Evolutionary conservation across 164 flowering plant species (phyloP).

Genomic region (Nelumbo lutea): DNA sequence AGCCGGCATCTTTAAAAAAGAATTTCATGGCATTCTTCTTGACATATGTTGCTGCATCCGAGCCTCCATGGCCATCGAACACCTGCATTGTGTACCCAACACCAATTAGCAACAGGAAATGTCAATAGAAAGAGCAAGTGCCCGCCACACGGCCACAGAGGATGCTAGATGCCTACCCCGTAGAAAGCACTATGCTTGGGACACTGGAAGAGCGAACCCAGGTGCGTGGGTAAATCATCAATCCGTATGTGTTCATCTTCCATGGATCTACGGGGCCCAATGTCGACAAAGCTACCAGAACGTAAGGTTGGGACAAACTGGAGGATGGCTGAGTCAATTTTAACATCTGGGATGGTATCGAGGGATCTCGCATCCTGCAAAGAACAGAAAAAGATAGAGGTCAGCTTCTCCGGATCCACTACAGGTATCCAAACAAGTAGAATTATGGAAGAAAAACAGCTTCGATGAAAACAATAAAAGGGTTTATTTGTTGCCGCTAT

Average conservation of each 20-base stretch:
- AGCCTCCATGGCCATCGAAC: slow-evolving; percentile 96
- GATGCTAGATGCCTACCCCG: slow-evolving; percentile 43
- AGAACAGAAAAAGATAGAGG: background rate
- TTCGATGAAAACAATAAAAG: too few relatives aligned
- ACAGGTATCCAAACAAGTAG: background rate
- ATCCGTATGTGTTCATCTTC: slow-evolving; percentile 82
- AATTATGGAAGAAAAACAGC: background rate
- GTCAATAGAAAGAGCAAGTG: background rate
- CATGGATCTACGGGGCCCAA: slow-evolving; percentile 59
- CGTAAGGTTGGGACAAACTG: slow-evolving; percentile 55
- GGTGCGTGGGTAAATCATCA: slow-evolving; percentile 57
- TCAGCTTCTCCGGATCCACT: background rate
- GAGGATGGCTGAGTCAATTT: slow-evolving; percentile 27
- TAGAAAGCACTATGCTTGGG: slow-evolving; percentile 63
- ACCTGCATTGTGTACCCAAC: slow-evolving; percentile 37
- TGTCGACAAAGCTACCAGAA: slow-evolving; percentile 77
- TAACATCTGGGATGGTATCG: slow-evolving; percentile 22
- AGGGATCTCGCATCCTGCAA: slow-evolving; percentile 40
- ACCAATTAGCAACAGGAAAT: slow-evolving; percentile 4
- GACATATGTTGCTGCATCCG: slow-evolving; percentile 82
- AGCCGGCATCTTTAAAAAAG: slow-evolving; percentile 61
- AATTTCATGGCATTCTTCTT: slow-evolving; percentile 53
- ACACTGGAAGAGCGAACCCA: slow-evolving; percentile 44
- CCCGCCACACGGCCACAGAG: background rate
- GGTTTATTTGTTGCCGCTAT: too few relatives aligned